These are phyloP conservation scores for Trichocladium uniseriatum DNA, from an alignment of 495 filamentous ascomycete genomes.

Conservation along the genomic window DNA sequence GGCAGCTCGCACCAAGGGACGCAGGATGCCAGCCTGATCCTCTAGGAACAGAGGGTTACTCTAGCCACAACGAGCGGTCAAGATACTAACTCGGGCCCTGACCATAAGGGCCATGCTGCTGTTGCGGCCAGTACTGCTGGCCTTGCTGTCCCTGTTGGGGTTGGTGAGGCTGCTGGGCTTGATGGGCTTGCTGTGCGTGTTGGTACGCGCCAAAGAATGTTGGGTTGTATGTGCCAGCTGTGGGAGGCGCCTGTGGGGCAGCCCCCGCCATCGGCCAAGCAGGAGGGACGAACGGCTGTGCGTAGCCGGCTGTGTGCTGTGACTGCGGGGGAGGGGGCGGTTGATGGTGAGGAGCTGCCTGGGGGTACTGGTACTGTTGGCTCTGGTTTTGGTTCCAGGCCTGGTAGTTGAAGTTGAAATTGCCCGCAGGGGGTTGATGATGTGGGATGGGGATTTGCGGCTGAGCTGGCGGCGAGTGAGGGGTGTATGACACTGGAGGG, in stretches of 20 bases:
- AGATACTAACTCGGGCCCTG: background rate
- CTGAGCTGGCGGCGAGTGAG: conserved; percentile 3
- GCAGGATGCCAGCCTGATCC: too few species aligned
- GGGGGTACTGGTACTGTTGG: conserved; percentile 14
- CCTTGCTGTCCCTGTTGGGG: background rate
- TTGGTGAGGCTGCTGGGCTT: conserved; percentile 26
- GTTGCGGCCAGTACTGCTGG: conserved; percentile 13
- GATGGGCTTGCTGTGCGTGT: conserved; percentile 38
- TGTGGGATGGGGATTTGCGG: conserved; percentile 5
- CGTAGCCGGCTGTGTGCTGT: background rate
- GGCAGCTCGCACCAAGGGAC: too few species aligned
- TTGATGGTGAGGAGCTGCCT: conserved; percentile 2
- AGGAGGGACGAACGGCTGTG: conserved; percentile 4
- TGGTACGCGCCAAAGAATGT: conserved; percentile 45
- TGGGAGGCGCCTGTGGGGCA: conserved; percentile 16
- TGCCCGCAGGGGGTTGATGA: conserved; percentile 9
- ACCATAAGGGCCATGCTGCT: conserved; percentile 5
- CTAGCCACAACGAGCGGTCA: background rate
- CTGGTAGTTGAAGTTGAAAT: conserved; percentile 15
- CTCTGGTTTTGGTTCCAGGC: conserved; percentile 13
- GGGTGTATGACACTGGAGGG: conserved; percentile 6
- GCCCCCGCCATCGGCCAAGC: conserved; percentile 6
- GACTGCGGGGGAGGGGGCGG: conserved; percentile 5
- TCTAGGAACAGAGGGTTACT: too few species aligned
- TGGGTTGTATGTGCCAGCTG: conserved; percentile 53